Percentiles rank a stretch among this genome's conserved stretches.
Conservation (phyloP, 2,329 filamentous ascomycete genomes). For the Microascus cirrosus region DNA sequence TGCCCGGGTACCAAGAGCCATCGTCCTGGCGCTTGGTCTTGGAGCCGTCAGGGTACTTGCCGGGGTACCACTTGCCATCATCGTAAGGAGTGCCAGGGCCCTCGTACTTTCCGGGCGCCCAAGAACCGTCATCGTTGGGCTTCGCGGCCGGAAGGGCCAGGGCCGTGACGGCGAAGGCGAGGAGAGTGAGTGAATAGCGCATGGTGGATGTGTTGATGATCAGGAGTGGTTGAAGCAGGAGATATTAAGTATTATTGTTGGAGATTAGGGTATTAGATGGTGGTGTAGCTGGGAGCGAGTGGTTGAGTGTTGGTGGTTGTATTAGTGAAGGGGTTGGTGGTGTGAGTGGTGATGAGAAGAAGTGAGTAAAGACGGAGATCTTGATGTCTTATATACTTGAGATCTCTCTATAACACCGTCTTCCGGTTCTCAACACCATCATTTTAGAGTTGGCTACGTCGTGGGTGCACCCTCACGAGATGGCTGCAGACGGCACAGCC, state of each 20-base stretch:
- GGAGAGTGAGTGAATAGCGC: constrained; percentile 8
- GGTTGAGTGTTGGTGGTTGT: background rate
- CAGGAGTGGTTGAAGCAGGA: background rate
- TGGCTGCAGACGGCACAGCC: no score
- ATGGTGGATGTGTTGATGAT: constrained; percentile 1
- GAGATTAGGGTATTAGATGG: background rate
- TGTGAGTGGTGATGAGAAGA: background rate
- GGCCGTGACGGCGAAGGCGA: constrained; percentile 9
- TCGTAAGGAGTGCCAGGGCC: background rate
- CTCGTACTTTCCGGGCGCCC: constrained; percentile 4
- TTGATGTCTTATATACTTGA: background rate
- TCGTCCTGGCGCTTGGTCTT: constrained; percentile 1
- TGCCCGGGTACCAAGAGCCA: constrained; percentile 5
- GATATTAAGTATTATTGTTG: background rate
- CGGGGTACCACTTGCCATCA: background rate
- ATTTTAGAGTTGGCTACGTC: no score
- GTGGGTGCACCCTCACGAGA: no score
- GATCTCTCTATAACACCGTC: background rate
- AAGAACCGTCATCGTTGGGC: constrained; percentile 5
- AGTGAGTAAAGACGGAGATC: background rate
- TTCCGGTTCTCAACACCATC: background rate
- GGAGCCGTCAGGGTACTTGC: background rate
- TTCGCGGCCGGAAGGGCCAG: constrained; percentile 7
- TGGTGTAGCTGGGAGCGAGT: background rate
- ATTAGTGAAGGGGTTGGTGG: background rate